A percentile compares a stretch with the other conserved stretches of the same genome.
Conservation (phyloP, 2,329 filamentous ascomycete genomes). For the Paraphaeosphaeria sporulosa region DNA sequence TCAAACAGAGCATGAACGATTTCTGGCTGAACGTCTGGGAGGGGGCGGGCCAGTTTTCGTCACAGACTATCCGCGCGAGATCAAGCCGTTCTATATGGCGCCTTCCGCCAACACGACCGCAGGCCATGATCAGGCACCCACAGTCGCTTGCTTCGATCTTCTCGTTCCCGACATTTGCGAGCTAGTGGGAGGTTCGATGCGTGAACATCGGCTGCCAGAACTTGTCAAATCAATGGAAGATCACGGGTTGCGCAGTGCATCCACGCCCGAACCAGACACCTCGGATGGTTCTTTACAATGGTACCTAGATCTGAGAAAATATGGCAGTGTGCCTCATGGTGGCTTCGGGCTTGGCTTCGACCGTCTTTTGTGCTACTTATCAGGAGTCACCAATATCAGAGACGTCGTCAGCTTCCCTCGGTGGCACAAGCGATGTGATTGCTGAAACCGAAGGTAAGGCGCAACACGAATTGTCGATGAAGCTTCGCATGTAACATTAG, state of each 20-base stretch:
- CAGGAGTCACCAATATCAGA: slow-evolving; percentile 80
- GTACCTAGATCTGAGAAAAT: slow-evolving; percentile 88
- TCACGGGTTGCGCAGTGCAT: slow-evolving; percentile 64
- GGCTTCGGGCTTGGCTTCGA: slow-evolving; percentile 93
- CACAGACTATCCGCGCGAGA: slow-evolving; percentile 85
- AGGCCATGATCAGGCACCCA: slow-evolving; percentile 47
- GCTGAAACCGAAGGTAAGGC: slow-evolving; percentile 33
- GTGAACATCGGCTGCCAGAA: slow-evolving; percentile 77
- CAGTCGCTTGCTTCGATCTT: slow-evolving; percentile 90
- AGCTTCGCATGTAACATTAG: neutral
- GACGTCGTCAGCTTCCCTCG: slow-evolving; percentile 88
- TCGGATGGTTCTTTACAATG: slow-evolving; percentile 66
- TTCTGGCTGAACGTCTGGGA: slow-evolving; percentile 74
- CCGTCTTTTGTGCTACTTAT: slow-evolving; percentile 82
- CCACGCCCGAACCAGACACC: slow-evolving; percentile 22
- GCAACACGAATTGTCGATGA: neutral
- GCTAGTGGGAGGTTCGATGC: slow-evolving; percentile 86
- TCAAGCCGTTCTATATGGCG: slow-evolving; percentile 94
- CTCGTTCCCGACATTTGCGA: slow-evolving; percentile 86
- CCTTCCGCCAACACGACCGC: slow-evolving; percentile 47
- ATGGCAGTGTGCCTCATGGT: slow-evolving; percentile 90
- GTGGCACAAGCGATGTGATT: slow-evolving; percentile 66
- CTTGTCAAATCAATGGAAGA: slow-evolving; percentile 75
- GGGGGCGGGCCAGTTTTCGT: slow-evolving; percentile 80
- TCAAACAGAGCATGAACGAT: slow-evolving; percentile 92